A percentile compares a stretch with the other conserved stretches of the same genome.
Conservation (phyloP, 2,329 filamentous ascomycete species). For the Fusarium musae region DNA sequence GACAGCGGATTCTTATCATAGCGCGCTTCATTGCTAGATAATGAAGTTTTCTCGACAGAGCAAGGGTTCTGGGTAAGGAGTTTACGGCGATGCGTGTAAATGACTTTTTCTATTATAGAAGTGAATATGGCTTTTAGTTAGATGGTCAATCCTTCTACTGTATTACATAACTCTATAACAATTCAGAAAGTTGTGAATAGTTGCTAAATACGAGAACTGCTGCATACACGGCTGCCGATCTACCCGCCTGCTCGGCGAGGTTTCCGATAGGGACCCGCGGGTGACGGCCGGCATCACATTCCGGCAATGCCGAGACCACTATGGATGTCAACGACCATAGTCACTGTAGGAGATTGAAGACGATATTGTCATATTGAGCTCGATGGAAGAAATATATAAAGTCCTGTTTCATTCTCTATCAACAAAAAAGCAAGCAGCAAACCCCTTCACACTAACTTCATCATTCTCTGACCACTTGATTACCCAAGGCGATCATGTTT, state of each 20-base stretch:
- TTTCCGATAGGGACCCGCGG: not conserved
- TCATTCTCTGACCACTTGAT: not conserved
- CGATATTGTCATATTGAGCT: accelerated
- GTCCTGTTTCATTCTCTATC: not conserved
- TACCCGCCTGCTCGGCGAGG: not conserved
- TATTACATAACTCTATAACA: accelerated
- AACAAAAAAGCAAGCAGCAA: accelerated
- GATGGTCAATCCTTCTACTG: not conserved
- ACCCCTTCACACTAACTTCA: not conserved
- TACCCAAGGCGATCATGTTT: not conserved
- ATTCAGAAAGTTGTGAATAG: not conserved
- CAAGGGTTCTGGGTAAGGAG: not conserved
- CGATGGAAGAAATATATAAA: not conserved
- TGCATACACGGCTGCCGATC: not conserved
- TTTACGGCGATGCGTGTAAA: accelerated
- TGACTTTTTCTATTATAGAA: not conserved
- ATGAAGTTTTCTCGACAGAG: accelerated
- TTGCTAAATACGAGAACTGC: not conserved
- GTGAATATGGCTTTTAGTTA: not conserved
- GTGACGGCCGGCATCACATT: not conserved
- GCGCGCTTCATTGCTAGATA: not conserved
- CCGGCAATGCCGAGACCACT: not conserved
- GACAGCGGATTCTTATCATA: not conserved
- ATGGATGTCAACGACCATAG: accelerated
- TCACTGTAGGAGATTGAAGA: not conserved